These are phyloP conservation scores for Akebia trifoliata DNA, from an alignment of 164 flowering plant genomes.

Conservation along the genomic window DNA sequence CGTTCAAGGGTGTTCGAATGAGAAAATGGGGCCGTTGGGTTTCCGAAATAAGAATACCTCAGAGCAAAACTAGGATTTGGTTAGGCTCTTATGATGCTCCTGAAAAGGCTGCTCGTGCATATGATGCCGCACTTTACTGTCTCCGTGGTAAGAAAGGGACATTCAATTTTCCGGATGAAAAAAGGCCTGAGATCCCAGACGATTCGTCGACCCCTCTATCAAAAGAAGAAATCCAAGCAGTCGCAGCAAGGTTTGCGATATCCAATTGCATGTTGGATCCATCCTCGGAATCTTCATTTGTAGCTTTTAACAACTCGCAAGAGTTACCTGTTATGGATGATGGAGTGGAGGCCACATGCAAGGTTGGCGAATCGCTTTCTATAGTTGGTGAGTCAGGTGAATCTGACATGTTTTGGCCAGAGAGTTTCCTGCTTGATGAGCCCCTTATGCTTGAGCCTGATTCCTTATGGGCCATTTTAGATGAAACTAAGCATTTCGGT, in stretches of 20 bases:
- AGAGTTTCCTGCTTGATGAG: conserved; percentile 13
- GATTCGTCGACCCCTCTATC: conserved; percentile 4
- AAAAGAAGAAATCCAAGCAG: conserved; percentile 21
- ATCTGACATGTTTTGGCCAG: conserved; percentile 4
- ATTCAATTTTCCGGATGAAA: conserved; percentile 30
- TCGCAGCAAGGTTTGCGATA: conserved; percentile 24
- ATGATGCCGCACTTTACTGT: conserved; percentile 42
- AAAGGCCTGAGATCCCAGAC: conserved; percentile 19
- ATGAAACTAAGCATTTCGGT: neutral
- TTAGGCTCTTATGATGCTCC: conserved; percentile 40
- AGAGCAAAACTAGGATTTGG: conserved; percentile 38
- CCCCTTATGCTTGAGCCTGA: conserved; percentile 6
- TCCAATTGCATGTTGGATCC: neutral
- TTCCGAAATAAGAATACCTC: conserved; percentile 38
- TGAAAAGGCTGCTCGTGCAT: conserved; percentile 46
- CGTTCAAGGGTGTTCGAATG: conserved; percentile 35
- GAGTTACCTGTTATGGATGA: neutral
- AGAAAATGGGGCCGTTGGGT: conserved; percentile 50
- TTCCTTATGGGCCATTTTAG: conserved; percentile 11
- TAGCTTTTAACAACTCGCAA: neutral
- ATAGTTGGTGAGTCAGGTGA: neutral
- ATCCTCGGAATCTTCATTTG: neutral
- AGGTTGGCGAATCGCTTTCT: neutral
- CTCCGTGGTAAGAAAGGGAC: conserved; percentile 25
- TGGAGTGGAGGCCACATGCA: neutral